These are phyloP conservation scores for Bipolaris zeicola DNA, from an alignment of 2,329 filamentous ascomycete species.

Conservation along the genomic window DNA sequence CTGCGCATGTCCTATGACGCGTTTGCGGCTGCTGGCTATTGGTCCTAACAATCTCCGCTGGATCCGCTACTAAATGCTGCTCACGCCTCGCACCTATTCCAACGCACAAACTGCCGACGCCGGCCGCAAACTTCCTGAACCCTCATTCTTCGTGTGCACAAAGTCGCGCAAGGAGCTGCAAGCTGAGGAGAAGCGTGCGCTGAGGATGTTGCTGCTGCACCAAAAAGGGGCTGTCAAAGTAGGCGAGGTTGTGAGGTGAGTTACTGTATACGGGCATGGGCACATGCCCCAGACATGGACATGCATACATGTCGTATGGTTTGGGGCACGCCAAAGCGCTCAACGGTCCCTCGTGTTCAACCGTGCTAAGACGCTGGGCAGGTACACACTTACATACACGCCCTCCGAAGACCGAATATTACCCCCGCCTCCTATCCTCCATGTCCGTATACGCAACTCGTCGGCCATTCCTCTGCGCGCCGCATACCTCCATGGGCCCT, in stretches of 20 bases:
- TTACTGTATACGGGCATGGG: slow-evolving; percentile 44
- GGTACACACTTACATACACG: slow-evolving; percentile 86
- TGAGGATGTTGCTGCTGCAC: slow-evolving; percentile 82
- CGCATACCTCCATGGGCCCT: slow-evolving; percentile 95
- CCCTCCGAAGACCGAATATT: slow-evolving; percentile 88
- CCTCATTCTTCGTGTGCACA: slow-evolving; percentile 44
- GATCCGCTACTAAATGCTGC: slow-evolving; percentile 49
- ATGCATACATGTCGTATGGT: not conserved
- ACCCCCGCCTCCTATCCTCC: slow-evolving; percentile 78
- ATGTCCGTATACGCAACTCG: slow-evolving; percentile 89
- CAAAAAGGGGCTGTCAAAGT: slow-evolving; percentile 92
- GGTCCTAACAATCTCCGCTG: slow-evolving; percentile 27
- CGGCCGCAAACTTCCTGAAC: slow-evolving; percentile 32
- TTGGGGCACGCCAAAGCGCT: not conserved
- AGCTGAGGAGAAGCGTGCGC: slow-evolving; percentile 39
- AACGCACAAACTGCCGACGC: slow-evolving; percentile 47
- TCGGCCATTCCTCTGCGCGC: slow-evolving; percentile 88
- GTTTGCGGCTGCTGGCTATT: slow-evolving; percentile 19
- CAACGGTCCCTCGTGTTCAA: not conserved
- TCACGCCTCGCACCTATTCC: slow-evolving; percentile 48
- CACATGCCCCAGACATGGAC: not conserved
- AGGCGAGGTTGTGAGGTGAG: slow-evolving; percentile 80
- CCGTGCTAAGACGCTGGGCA: slow-evolving; percentile 33
- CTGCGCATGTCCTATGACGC: slow-evolving; percentile 23
- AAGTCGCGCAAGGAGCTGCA: slow-evolving; percentile 43